These are phyloP conservation scores for Neonectria coccinea DNA, from an alignment of 2,329 filamentous ascomycete species.

Conservation along the genomic window DNA sequence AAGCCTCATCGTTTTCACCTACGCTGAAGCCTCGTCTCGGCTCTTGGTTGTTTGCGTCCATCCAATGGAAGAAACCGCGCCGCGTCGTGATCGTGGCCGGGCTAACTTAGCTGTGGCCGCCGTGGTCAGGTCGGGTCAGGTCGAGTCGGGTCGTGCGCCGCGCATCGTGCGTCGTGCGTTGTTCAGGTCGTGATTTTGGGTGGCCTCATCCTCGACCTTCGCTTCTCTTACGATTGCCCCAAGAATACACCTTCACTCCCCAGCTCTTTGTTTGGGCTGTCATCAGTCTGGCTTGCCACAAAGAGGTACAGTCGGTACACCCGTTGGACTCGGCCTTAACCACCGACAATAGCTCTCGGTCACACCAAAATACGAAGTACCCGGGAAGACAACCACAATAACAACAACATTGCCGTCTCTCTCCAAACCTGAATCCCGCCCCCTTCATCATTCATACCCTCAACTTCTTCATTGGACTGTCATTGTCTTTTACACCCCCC, in stretches of 20 bases:
- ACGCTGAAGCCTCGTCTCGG: background rate
- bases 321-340: background rate
- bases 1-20: conserved; percentile 4
- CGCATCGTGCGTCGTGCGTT: background rate
- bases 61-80: background rate
- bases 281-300: background rate
- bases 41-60: background rate
- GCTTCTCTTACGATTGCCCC: conserved; percentile 13
- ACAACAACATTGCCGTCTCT: background rate
- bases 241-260: background rate
- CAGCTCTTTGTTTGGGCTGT: too few relatives aligned
- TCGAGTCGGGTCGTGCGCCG: background rate
- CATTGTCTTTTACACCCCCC: conserved; percentile 8
- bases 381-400: background rate
- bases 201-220: conserved; percentile 9
- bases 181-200: conserved; percentile 1
- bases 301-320: background rate
- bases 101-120: conserved; percentile 22
- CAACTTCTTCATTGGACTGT: conserved; percentile 16
- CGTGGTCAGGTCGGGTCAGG: background rate
- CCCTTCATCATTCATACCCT: background rate
- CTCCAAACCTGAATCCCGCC: background rate
- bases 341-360: background rate
- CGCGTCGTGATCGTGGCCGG: background rate
- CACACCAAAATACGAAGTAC: background rate